Percentiles rank a stretch among this genome's conserved stretches.
Conservation (phyloP, 768 basidiomycete species). For the Butyriboletus loyo region DNA sequence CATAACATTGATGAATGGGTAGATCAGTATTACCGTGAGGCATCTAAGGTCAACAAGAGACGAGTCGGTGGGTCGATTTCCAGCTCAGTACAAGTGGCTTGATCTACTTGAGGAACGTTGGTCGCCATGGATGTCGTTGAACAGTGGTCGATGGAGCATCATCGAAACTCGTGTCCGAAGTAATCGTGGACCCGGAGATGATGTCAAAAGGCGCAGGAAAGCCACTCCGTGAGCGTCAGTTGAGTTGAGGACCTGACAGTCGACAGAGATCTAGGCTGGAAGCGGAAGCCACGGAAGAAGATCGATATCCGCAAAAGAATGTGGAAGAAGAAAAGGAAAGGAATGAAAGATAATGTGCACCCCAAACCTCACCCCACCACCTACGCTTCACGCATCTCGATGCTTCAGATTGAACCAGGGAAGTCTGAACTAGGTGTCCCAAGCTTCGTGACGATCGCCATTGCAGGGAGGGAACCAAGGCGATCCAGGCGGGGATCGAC, state of each 20-base stretch:
- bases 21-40: slow-evolving; percentile 1
- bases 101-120: neutral
- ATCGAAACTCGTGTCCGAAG: neutral
- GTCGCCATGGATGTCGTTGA: neutral
- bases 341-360: neutral
- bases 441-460: slow-evolving; percentile 1
- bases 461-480: neutral
- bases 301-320: neutral
- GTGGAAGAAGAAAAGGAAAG: neutral
- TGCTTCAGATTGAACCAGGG: neutral
- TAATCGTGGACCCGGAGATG: neutral
- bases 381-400: neutral
- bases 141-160: too few relatives aligned
- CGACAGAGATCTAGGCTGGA: neutral
- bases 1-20: too few relatives aligned
- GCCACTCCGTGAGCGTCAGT: neutral
- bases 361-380: neutral
- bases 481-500: neutral
- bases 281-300: neutral
- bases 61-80: neutral
- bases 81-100: neutral
- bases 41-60: neutral
- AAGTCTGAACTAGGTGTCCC: neutral
- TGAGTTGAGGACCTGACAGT: neutral
- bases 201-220: neutral